Percentiles rank a stretch among this genome's conserved stretches.
Evolutionary conservation across 2,329 filamentous ascomycete genomes (phyloP).

Genomic region (Talaromyces sp.): DNA sequence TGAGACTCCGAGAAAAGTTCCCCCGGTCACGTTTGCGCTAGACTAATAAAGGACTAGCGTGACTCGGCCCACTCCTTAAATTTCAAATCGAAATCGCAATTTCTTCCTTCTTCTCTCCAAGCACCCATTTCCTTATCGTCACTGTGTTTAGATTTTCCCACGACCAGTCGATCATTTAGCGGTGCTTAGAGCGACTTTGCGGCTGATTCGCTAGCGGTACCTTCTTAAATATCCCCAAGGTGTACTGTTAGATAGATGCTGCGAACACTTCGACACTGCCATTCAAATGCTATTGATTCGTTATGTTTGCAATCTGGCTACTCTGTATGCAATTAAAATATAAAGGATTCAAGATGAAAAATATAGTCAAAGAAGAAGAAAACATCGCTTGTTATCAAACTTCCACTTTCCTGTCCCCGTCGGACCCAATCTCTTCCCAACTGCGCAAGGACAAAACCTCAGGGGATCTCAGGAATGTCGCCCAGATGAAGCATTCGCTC

Average conservation of each 20-base stretch:
- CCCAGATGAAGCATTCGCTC: constrained; percentile 50
- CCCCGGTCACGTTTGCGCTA: constrained; percentile 39
- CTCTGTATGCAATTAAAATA: too few species aligned
- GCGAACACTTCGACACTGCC: constrained; percentile 64
- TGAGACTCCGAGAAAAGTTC: constrained; percentile 40
- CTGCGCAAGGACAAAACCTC: background rate
- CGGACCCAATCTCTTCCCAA: background rate
- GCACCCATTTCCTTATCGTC: constrained; percentile 94
- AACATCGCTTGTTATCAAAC: background rate
- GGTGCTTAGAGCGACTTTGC: constrained; percentile 80
- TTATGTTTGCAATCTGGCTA: background rate
- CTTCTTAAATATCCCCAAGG: constrained; percentile 69
- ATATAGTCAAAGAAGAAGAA: background rate
- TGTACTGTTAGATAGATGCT: constrained; percentile 96
- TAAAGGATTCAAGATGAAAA: background rate
- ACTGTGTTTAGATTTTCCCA: constrained; percentile 69
- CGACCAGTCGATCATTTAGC: constrained; percentile 87
- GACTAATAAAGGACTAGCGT: constrained; percentile 26
- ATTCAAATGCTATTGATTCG: background rate
- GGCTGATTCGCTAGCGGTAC: constrained; percentile 99
- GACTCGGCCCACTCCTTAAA: constrained; percentile 28
- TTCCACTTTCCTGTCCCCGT: background rate
- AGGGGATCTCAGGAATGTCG: background rate
- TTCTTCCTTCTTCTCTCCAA: constrained; percentile 53
- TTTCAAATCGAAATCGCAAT: constrained; percentile 18